A percentile compares a stretch with the other conserved stretches of the same genome.
Evolutionary conservation across 352 stramenopile species (phyloP).

Genomic region (Globisporangium cederbergense): DNA sequence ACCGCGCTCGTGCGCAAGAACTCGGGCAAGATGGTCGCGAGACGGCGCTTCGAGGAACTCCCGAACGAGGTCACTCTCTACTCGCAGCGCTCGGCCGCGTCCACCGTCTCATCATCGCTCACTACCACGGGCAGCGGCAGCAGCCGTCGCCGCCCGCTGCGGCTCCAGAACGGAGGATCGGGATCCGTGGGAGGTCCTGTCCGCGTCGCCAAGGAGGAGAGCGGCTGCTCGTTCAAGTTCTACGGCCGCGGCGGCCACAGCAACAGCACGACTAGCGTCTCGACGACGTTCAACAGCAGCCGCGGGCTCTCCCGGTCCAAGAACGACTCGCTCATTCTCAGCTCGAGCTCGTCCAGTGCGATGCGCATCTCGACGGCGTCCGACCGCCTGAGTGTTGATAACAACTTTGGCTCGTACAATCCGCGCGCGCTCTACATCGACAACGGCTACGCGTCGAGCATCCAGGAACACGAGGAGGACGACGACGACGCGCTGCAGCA

Average conservation of each 20-base stretch:
- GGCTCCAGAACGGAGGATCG: constrained; percentile 10
- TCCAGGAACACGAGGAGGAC: constrained; percentile 61
- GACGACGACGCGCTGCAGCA: constrained; percentile 37
- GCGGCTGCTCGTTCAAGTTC: constrained; percentile 58
- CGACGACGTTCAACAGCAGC: constrained; percentile 24
- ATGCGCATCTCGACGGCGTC: constrained; percentile 40
- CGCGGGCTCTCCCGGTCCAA: constrained; percentile 17
- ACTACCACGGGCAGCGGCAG: background rate
- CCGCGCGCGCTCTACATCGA: constrained; percentile 40
- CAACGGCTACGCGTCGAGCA: constrained; percentile 47
- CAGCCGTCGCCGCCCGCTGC: constrained; percentile 3
- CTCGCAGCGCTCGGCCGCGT: constrained; percentile 16
- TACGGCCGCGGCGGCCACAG: constrained; percentile 45
- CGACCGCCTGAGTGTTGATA: constrained; percentile 72
- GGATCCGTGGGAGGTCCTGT: background rate
- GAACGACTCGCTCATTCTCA: constrained; percentile 56
- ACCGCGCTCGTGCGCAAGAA: constrained; percentile 52
- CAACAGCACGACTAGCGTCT: constrained; percentile 23
- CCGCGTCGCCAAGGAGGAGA: constrained; percentile 20
- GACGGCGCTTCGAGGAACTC: constrained; percentile 27
- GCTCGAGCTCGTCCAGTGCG: constrained; percentile 44
- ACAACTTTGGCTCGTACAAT: constrained; percentile 71
- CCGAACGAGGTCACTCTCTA: constrained; percentile 29
- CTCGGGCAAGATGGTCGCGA: constrained; percentile 42
- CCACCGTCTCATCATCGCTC: constrained; percentile 1